Conservation (phyloP, 441 rosid genomes). For the Manihot esculenta region DNA sequence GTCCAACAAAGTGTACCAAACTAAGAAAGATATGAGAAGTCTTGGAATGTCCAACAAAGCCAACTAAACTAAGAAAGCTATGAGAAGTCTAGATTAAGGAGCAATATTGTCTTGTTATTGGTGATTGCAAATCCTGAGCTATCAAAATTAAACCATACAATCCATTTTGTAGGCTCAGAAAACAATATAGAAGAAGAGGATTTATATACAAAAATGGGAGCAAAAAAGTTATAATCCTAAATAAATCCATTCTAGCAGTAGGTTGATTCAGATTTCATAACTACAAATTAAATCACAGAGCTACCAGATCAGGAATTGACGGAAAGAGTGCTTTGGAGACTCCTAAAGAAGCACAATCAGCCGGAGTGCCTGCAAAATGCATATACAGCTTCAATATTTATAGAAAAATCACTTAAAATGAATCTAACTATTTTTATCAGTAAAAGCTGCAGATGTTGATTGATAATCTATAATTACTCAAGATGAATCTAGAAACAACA, state of each 20-base stretch:
- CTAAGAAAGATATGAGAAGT: background rate
- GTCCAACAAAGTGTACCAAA: background rate
- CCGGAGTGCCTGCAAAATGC: constrained; percentile 76
- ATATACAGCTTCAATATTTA: constrained; percentile 3
- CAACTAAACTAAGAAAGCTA: background rate
- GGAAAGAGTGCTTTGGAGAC: constrained; percentile 69
- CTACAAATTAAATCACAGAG: constrained; percentile 19
- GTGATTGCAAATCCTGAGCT: background rate
- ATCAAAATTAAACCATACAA: background rate
- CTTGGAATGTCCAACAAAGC: background rate
- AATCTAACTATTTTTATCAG: background rate
- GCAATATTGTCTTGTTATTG: background rate
- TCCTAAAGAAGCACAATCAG: constrained; percentile 82
- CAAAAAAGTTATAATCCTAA: background rate
- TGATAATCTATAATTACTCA: too few relatives aligned
- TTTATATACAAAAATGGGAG: background rate
- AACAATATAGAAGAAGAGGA: background rate
- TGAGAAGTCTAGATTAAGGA: background rate
- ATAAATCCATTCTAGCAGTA: background rate
- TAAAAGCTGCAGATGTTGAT: too few relatives aligned
- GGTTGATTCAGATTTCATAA: background rate
- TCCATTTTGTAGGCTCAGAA: background rate
- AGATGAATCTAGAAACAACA: background rate
- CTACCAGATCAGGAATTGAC: constrained; percentile 72
- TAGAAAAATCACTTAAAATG: background rate